These are phyloP conservation scores for Musa troglodytarum DNA, from an alignment of 176 grass and related monocot genomes.

Conservation along the genomic window DNA sequence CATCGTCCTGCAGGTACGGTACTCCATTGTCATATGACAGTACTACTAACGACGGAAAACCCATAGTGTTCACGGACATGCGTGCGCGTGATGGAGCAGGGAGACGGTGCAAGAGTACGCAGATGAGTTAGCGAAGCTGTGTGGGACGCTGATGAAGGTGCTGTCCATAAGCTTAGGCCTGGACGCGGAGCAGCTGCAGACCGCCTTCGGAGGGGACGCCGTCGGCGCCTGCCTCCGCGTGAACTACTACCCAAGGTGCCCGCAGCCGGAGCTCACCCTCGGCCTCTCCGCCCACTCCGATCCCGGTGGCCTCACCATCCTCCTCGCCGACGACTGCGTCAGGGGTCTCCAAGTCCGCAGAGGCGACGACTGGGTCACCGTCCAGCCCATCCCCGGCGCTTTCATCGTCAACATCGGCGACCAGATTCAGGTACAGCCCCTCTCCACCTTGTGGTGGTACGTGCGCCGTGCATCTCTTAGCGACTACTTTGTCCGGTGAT, in stretches of 20 bases:
- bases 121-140: conserved; percentile 19
- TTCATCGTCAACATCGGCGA: conserved; percentile 40
- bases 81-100: conserved; percentile 14
- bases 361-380: conserved; percentile 22
- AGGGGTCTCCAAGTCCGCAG: conserved; percentile 29
- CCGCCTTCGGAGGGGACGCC: conserved; percentile 25
- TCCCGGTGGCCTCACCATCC: conserved; percentile 31
- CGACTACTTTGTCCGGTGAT: background rate
- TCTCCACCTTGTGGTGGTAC: too few species aligned
- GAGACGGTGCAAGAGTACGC: conserved; percentile 26
- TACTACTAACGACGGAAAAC: background rate
- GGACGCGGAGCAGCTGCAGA: conserved; percentile 10
- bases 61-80: background rate
- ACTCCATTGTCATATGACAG: background rate
- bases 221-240: conserved; percentile 21
- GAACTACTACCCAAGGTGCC: conserved; percentile 42
- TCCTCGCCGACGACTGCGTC: conserved; percentile 25
- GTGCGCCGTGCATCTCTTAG: background rate
- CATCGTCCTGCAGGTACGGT: conserved; percentile 17
- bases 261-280: conserved; percentile 36
- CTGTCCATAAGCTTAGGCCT: conserved; percentile 23
- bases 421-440: conserved; percentile 33
- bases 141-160: conserved; percentile 19
- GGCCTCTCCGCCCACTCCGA: conserved; percentile 37
- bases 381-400: conserved; percentile 20